Percentiles rank a stretch among this genome's conserved stretches.
Conservation (phyloP, 202 grass and related monocot species). For the Eragrostis tef region DNA sequence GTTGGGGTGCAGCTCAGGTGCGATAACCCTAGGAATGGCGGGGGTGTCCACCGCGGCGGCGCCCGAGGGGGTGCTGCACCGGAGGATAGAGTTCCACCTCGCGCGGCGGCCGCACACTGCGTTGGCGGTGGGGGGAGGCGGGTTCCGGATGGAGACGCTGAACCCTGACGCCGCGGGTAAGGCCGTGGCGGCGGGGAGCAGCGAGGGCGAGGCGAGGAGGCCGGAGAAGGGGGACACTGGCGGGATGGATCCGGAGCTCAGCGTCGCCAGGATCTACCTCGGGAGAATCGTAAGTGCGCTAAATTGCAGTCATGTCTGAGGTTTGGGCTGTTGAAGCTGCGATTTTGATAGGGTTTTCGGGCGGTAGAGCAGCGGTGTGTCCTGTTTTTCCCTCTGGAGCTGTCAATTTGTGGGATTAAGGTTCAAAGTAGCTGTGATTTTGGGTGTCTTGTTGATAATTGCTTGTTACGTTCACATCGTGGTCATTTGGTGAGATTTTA, state of each 20-base stretch:
- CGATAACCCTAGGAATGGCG: conserved; percentile 54
- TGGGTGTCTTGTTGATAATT: neutral
- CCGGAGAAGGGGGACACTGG: conserved; percentile 51
- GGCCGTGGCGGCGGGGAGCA: conserved; percentile 32
- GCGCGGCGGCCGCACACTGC: conserved; percentile 52
- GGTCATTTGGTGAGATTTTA: neutral
- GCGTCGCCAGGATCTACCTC: conserved; percentile 70
- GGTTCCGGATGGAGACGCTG: conserved; percentile 73
- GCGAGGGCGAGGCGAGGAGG: conserved; percentile 39
- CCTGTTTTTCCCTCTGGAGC: neutral
- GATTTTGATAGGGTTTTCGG: conserved; percentile 34
- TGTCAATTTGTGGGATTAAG: neutral
- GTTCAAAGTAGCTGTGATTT: neutral
- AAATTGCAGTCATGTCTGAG: neutral
- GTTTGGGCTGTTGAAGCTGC: conserved; percentile 20
- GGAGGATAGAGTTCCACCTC: conserved; percentile 69
- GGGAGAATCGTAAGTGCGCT: conserved; percentile 75
- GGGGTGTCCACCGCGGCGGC: conserved; percentile 45
- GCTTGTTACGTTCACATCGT: neutral
- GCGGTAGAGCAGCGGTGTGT: neutral
- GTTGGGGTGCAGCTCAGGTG: neutral
- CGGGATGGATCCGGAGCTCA: conserved; percentile 69
- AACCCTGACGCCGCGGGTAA: conserved; percentile 52
- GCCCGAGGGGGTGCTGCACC: conserved; percentile 58
- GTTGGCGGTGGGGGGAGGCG: conserved; percentile 43